Evolutionary conservation across 1,284 basidiomycete genomes (phyloP).

Genomic region (Crucibulum cyathiforme): DNA sequence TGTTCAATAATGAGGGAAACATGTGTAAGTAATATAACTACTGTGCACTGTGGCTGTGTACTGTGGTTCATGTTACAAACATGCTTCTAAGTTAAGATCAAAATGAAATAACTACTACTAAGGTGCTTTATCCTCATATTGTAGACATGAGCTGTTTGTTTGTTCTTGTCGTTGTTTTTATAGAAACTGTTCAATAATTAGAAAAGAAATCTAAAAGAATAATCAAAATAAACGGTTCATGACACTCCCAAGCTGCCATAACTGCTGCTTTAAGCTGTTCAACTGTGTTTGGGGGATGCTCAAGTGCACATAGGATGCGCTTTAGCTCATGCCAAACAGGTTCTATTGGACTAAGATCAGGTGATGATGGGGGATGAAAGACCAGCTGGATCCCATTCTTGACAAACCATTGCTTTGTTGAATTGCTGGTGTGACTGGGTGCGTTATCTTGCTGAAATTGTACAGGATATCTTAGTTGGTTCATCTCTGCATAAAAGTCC

Average conservation of each 20-base stretch:
- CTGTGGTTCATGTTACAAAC: too few relatives aligned
- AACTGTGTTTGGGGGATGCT: not conserved
- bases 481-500: not conserved
- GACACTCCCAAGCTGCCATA: not conserved
- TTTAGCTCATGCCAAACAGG: not conserved
- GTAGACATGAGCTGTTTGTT: too few relatives aligned
- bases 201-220: too few relatives aligned
- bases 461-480: not conserved
- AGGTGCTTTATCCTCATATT: too few relatives aligned
- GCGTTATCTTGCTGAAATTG: constrained; percentile 1
- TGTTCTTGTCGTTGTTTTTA: too few relatives aligned
- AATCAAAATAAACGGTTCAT: too few relatives aligned
- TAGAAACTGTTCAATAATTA: too few relatives aligned
- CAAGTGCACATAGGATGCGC: not conserved
- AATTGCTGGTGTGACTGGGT: not conserved
- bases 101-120: too few relatives aligned
- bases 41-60: too few relatives aligned
- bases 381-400: not conserved
- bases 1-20: too few relatives aligned
- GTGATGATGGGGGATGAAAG: not conserved
- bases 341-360: not conserved
- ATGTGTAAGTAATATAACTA: too few relatives aligned
- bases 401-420: not conserved
- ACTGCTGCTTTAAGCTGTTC: not conserved
- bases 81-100: too few relatives aligned